Evolutionary conservation across 176 grass and related monocot species (phyloP).

Genomic region (barley (Hordeum vulgare)): MorexV3_pseudomolecules_assembly NC_058521.1:248158620-248159119

Average conservation of each 20-base stretch:
- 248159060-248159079: no score
- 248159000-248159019: neutral
- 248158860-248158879: neutral
- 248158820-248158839: constrained; percentile 97
- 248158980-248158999: neutral
- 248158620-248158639: constrained; percentile 62
- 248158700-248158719: constrained; percentile 22
- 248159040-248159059: neutral
- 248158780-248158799: constrained; percentile 47
- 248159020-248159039: neutral
- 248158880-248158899: neutral
- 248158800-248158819: constrained; percentile 83
- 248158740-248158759: constrained; percentile 77
- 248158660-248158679: constrained; percentile 29
- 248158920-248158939: neutral
- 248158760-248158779: constrained; percentile 78
- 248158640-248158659: constrained; percentile 74
- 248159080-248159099: neutral
- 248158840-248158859: constrained; percentile 3
- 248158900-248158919: neutral
- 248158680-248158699: constrained; percentile 13
- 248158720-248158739: constrained; percentile 59
- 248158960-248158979: neutral
- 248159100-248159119: neutral
- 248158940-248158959: neutral